Evolutionary conservation across 164 flowering plant species (phyloP), one percentile per base, ranked within the genome.

Genomic region (Macadamia tetraphylla): DNA sequence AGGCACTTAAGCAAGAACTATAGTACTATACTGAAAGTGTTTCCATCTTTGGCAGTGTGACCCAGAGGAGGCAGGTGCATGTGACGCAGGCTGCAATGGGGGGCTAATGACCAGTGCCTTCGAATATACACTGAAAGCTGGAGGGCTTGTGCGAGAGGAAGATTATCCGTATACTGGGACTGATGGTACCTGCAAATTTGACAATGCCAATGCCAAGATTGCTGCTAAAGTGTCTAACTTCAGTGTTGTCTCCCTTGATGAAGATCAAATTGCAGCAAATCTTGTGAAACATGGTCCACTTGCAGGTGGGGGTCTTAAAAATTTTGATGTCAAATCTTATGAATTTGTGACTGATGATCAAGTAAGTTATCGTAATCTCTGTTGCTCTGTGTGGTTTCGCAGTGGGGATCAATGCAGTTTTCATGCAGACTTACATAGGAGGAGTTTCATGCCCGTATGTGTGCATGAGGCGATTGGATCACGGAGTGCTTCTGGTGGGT

Each of bases 81-180:
- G 99, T 66, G 98, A 95, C 70, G 62, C 96, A 2, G 99, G 99
- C 0, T 95, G 99, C 81, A 85, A 76, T 64, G 99, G 99, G 48
- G 98, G 99, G 66, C 78, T 95, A 63, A 95, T 95, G 99, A 92
- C 88, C 67, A 89, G 84, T 65, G 99, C 99, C 60, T 91, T 90
- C 46, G 87, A 92, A 72, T 95, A 95, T 74, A 81, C 90, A 0
- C 86, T 89, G 32, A 89, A 95, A 75, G 81, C 92, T 64, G 99
- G 99, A 73, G 99, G 99, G 23, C 88, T 95, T n/a, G 83, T 83
- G 90, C 72, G 81, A 46, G 98, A 95, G 82, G 81, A 85, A 68
- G 99, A 95, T 78, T 95, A 95, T 67, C 97, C 99, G 63, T 95
- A 95, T 74, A 87, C 94, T 43, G 97, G 98, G 13, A 85, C 80